A percentile compares a stretch with the other conserved stretches of the same genome.
phyloP scores from a whole-genome alignment of 2,329 filamentous ascomycete species.

The Phyllosticta citrichinensis region DNA sequence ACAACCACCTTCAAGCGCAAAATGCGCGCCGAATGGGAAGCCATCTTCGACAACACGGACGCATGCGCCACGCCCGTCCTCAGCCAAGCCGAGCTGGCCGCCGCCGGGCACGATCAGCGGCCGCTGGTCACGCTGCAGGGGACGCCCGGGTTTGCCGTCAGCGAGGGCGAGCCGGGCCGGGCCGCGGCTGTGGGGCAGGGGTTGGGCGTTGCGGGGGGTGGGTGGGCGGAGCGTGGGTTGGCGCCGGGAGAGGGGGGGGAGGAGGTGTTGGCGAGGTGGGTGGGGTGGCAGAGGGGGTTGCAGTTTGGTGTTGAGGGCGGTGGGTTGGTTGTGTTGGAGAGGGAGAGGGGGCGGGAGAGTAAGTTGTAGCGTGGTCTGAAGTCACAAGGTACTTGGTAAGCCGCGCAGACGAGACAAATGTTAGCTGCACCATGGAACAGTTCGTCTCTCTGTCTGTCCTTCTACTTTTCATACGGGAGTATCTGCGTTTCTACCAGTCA shows the following conservation, averaged over 20 bases:
- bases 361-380: not conserved
- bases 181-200: constrained; percentile 50
- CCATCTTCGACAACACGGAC: constrained; percentile 78
- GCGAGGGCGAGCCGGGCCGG: constrained; percentile 33
- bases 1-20: constrained; percentile 55
- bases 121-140: constrained; percentile 57
- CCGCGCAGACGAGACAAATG: too few species aligned
- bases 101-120: constrained; percentile 56
- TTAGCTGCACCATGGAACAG: too few species aligned
- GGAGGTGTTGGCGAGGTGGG: constrained; percentile 58
- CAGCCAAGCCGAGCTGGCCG: constrained; percentile 60
- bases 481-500: too few species aligned
- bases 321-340: constrained; percentile 35
- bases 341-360: not conserved
- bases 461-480: too few species aligned
- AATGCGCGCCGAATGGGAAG: constrained; percentile 72
- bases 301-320: constrained; percentile 61
- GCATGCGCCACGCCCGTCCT: constrained; percentile 88
- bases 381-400: too few species aligned
- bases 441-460: too few species aligned
- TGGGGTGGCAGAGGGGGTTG: constrained; percentile 62
- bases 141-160: constrained; percentile 59
- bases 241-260: constrained; percentile 63
- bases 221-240: constrained; percentile 54
- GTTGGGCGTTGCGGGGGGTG: constrained; percentile 52